A percentile compares a stretch with the other conserved stretches of the same genome.
Evolutionary conservation across 2,329 filamentous ascomycete genomes (phyloP).

Genomic region (Chrysoporthe deuterocubensis): DNA sequence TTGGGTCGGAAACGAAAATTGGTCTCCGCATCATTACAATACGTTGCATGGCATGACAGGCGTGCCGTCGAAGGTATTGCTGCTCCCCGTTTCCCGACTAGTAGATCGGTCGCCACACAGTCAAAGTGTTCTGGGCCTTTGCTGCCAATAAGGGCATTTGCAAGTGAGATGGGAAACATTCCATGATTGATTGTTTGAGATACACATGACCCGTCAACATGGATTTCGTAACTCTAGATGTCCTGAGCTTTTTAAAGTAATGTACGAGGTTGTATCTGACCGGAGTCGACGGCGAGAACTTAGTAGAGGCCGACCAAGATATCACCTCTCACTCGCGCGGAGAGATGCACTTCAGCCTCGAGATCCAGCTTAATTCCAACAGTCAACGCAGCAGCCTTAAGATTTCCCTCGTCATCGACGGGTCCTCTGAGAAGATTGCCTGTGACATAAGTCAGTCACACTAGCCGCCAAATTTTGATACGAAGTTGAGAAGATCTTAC

Average conservation of each 20-base stretch:
- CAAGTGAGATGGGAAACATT: background rate
- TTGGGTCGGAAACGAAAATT: too few relatives aligned
- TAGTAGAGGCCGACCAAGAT: slow-evolving; percentile 62
- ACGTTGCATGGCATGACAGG: too few relatives aligned
- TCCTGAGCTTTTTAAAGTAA: background rate
- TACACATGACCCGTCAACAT: background rate
- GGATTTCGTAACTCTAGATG: background rate
- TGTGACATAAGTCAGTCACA: slow-evolving; percentile 30
- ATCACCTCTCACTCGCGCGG: slow-evolving; percentile 63
- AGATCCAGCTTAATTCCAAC: slow-evolving; percentile 67
- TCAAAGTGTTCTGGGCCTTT: too few relatives aligned
- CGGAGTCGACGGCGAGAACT: background rate
- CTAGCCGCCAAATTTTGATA: background rate
- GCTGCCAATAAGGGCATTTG: background rate
- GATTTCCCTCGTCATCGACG: slow-evolving; percentile 59
- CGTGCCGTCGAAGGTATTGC: too few relatives aligned
- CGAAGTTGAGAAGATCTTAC: slow-evolving; percentile 7
- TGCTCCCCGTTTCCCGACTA: too few relatives aligned
- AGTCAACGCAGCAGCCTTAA: slow-evolving; percentile 61
- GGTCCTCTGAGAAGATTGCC: slow-evolving; percentile 61
- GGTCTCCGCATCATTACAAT: too few relatives aligned
- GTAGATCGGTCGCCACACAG: too few relatives aligned
- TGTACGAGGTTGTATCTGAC: background rate
- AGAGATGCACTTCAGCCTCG: slow-evolving; percentile 66
- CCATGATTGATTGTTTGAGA: background rate